Conservation (phyloP, 345 rosid genomes). For the Heritiera littoralis region DNA sequence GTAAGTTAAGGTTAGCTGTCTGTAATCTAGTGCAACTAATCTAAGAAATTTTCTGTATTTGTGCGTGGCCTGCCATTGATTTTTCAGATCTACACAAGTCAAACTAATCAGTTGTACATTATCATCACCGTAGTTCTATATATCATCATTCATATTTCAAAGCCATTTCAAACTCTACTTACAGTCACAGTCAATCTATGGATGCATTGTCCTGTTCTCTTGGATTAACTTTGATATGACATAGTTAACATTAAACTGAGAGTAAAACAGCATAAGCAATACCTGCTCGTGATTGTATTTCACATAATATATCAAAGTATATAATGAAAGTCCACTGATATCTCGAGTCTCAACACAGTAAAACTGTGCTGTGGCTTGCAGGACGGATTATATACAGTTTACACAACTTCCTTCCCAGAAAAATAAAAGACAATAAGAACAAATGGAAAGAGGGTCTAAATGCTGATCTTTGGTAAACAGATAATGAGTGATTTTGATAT, state of each 20-base stretch:
- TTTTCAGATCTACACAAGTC: not conserved
- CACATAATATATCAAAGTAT: not conserved
- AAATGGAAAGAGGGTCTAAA: not conserved
- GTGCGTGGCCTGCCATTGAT: no score
- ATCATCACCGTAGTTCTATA: not conserved
- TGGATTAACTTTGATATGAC: not conserved
- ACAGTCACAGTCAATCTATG: not conserved
- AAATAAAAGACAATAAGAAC: not conserved
- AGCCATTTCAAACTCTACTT: not conserved
- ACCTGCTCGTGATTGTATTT: no score
- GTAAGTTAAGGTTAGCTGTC: not conserved
- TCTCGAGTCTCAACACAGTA: not conserved
- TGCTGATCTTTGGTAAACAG: not conserved
- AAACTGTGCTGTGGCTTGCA: not conserved
- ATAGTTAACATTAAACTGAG: not conserved
- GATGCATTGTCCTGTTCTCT: not conserved
- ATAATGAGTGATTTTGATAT: not conserved
- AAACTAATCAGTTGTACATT: not conserved
- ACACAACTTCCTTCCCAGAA: not conserved
- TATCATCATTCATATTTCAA: not conserved
- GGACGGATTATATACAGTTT: conserved; percentile 2
- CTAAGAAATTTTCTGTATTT: not conserved
- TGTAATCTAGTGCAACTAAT: not conserved
- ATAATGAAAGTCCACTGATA: not conserved
- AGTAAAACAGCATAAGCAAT: not conserved